These are phyloP conservation scores for Anthostomella pinea DNA, from an alignment of 2,329 filamentous ascomycete species.

Conservation along the genomic window DNA sequence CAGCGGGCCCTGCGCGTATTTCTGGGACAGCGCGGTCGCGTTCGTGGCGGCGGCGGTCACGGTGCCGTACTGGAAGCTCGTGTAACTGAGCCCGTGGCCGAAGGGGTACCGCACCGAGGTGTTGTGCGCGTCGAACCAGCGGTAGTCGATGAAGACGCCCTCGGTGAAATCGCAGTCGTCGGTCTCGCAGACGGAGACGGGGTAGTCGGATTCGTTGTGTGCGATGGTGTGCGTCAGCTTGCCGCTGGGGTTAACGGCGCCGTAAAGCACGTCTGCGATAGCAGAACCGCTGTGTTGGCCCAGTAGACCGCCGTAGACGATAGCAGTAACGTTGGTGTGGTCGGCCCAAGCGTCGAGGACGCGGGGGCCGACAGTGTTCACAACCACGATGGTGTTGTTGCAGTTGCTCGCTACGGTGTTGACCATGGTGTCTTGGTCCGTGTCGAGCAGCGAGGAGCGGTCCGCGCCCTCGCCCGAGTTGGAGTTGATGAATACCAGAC, in stretches of 20 bases:
- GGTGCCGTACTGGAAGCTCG: conserved; percentile 58
- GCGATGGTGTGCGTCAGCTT: conserved; percentile 50
- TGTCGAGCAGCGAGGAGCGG: conserved; percentile 54
- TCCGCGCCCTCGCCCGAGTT: conserved; percentile 64
- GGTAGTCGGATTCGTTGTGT: conserved; percentile 44
- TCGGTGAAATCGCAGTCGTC: conserved; percentile 54
- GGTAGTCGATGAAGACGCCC: conserved; percentile 62
- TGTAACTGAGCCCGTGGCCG: conserved; percentile 65
- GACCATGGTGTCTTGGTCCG: conserved; percentile 46
- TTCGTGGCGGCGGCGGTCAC: conserved; percentile 26
- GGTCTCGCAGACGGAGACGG: conserved; percentile 30
- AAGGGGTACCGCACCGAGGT: conserved; percentile 62
- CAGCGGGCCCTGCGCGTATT: conserved; percentile 35
- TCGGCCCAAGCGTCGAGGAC: conserved; percentile 55
- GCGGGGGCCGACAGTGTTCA: conserved; percentile 59
- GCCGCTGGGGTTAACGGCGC: conserved; percentile 43
- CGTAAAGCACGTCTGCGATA: conserved; percentile 71
- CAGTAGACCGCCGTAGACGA: conserved; percentile 50
- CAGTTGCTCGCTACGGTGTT: conserved; percentile 46
- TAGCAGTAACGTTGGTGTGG: conserved; percentile 68
- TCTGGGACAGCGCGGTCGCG: background rate
- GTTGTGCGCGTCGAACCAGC: conserved; percentile 55
- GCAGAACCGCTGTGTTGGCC: conserved; percentile 65
- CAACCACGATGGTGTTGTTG: conserved; percentile 59
- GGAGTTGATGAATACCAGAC: conserved; percentile 51